Base-by-base conservation (phyloP, 208 protist genomes). In the Zelonia costaricensis region DNA sequence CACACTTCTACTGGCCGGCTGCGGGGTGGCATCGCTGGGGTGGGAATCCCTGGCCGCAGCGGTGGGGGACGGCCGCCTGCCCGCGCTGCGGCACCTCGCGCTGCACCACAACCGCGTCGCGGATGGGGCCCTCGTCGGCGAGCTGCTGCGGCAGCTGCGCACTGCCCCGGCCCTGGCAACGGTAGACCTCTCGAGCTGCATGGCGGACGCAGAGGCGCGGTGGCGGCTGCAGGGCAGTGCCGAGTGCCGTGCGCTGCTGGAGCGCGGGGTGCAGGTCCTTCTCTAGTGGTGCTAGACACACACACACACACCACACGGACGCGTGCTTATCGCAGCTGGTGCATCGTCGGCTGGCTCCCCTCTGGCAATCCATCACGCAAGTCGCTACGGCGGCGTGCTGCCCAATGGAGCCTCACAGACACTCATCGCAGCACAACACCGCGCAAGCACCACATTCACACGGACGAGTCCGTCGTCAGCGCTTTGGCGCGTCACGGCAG, bases 21-120 rank as follows among this genome's bases (percentile, higher is more conserved):
- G 76, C 39, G 56, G 61, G 15, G 69, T 84, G n/a, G 70, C 53
- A 20, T 38, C 54, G 9, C 73, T 91, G 8, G 87, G 84, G 0
- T 73, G 87, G 71, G 78, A 89, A 55, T 76, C 87, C 31, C 72
- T 93, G 47, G 55, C 81, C 4, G 84, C 74, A 16, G 76, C 66
- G 12, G 38, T 91, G 22, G 31, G 67, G 16, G 60, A 53, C 16
- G n/a, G n/a, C n/a, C n/a, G n/a, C n/a, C 54, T 84, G 9, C 35
- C 40, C 10, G 46, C 52, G 20, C 70, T 93, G 52, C 70, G 74
- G 20, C 60, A 69, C 39, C 25, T 93, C 30, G 57, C 81, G 39
- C 57, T 89, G 36, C 62, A 93, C 55, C 67, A 80, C 18, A 93
- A 93, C 59, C 39, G 22, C 13, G 49, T 54, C 16, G 27, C 44